Percentiles rank a stretch among this genome's conserved stretches.
Conservation (phyloP, 2,329 filamentous ascomycete species). For the Arthrobotrys conoides region DNA sequence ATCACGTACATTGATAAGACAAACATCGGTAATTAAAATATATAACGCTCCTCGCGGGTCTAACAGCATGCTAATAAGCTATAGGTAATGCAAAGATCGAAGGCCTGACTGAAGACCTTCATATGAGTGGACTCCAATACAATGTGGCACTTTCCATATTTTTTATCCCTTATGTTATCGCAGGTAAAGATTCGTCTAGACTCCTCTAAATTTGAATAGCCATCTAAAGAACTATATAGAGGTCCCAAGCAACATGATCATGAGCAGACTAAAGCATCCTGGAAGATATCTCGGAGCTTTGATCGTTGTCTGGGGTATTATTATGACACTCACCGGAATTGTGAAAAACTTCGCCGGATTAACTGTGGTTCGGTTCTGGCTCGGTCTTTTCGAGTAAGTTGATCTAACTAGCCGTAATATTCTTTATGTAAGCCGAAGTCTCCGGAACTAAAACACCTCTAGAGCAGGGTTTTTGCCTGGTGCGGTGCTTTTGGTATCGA, state of each 20-base stretch:
- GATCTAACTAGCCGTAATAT: not conserved
- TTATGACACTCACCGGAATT: slow-evolving; percentile 67
- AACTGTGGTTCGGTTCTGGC: slow-evolving; percentile 63
- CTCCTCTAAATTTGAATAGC: not conserved
- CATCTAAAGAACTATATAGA: slow-evolving; percentile 61
- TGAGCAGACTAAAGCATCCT: slow-evolving; percentile 67
- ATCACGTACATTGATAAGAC: slow-evolving; percentile 51
- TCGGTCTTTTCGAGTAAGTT: slow-evolving; percentile 64
- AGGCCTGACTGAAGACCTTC: slow-evolving; percentile 33
- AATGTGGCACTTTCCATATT: slow-evolving; percentile 43
- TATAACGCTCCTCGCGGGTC: no score
- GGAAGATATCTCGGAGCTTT: slow-evolving; percentile 68
- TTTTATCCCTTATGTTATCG: slow-evolving; percentile 44
- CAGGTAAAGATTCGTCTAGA: slow-evolving; percentile 8
- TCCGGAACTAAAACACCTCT: slow-evolving; percentile 15
- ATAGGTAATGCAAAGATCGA: slow-evolving; percentile 51
- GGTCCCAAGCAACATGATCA: slow-evolving; percentile 68
- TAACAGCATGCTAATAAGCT: not conserved
- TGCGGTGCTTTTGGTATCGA: slow-evolving; percentile 75
- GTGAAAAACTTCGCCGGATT: slow-evolving; percentile 62
- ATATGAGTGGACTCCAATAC: slow-evolving; percentile 45
- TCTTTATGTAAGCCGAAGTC: not conserved
- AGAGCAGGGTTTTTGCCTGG: slow-evolving; percentile 73
- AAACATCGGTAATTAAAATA: slow-evolving; percentile 31
- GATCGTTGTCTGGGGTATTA: slow-evolving; percentile 67